Percentiles rank a stretch among this genome's conserved stretches.
These are phyloP conservation scores for Gnomoniopsis smithogilvyi DNA, from an alignment of 2,329 filamentous ascomycete genomes.

Conservation along the genomic window DNA sequence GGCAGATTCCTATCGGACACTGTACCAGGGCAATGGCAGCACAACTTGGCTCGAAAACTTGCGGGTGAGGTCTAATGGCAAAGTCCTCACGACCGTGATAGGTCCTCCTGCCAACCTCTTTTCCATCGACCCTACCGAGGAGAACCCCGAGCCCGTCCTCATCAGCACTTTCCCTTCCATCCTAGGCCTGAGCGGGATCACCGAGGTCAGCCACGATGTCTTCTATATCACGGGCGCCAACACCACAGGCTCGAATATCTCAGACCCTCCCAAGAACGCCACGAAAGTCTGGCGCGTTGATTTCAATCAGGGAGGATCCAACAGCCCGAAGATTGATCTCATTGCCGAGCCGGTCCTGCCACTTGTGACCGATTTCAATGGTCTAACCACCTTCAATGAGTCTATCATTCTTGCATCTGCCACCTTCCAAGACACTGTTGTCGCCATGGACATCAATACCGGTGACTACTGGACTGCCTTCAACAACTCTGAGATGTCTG, in stretches of 20 bases:
- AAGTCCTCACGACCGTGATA: not conserved
- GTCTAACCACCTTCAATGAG: conserved; percentile 3
- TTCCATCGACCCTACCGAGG: not conserved
- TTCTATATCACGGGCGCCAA: conserved; percentile 5
- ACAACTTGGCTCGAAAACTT: conserved; percentile 3
- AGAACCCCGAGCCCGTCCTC: not conserved
- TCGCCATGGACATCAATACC: conserved; percentile 1
- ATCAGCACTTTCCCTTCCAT: not conserved
- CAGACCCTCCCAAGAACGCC: not conserved
- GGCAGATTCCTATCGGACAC: not conserved
- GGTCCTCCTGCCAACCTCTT: conserved; percentile 4
- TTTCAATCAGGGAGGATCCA: not conserved
- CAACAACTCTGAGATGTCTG: not conserved
- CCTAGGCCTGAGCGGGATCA: not conserved
- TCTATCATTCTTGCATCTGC: conserved; percentile 2
- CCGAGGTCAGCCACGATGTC: conserved; percentile 1
- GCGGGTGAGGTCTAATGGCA: not conserved
- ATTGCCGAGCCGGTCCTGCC: not conserved
- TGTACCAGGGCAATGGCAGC: conserved; percentile 3
- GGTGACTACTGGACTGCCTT: conserved; percentile 1
- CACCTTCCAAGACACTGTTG: not conserved
- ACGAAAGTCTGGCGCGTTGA: conserved; percentile 4
- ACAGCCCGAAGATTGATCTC: not conserved
- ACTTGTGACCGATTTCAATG: conserved; percentile 3
- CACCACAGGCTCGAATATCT: not conserved